Conservation (phyloP, 2,329 filamentous ascomycete genomes). For the Periconia sp. region DNA sequence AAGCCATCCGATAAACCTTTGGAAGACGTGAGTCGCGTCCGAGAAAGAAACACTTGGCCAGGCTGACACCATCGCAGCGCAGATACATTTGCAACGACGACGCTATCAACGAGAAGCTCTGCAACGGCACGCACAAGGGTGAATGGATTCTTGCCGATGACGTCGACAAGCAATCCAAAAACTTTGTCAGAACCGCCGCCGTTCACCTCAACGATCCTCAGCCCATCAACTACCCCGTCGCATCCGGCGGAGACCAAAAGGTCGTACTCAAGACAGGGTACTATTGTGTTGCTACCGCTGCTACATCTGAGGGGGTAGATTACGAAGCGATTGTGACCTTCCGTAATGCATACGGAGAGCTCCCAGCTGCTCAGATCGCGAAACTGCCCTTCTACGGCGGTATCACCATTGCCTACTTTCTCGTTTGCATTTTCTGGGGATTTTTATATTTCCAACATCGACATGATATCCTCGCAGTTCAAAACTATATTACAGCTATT, state of each 20-base stretch:
- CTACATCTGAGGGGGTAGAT: constrained; percentile 63
- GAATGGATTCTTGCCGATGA: constrained; percentile 81
- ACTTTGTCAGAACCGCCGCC: constrained; percentile 75
- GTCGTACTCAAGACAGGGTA: constrained; percentile 74
- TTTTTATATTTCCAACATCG: constrained; percentile 95
- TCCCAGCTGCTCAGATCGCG: constrained; percentile 91
- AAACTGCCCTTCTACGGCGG: constrained; percentile 97
- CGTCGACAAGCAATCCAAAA: constrained; percentile 70
- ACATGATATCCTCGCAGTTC: constrained; percentile 90
- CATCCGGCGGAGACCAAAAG: constrained; percentile 38
- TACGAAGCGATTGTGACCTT: constrained; percentile 87
- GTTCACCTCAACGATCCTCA: constrained; percentile 76
- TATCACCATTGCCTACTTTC: constrained; percentile 88
- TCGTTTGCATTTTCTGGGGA: constrained; percentile 85
- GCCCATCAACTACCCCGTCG: constrained; percentile 78
- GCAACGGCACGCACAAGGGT: constrained; percentile 76
- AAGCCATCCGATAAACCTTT: constrained; percentile 49
- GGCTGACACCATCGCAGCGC: constrained; percentile 48
- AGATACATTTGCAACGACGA: constrained; percentile 76
- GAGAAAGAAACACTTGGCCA: neutral
- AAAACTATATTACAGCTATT: constrained; percentile 99
- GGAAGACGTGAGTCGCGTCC: constrained; percentile 24
- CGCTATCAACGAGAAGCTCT: constrained; percentile 68
- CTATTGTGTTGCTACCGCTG: constrained; percentile 85
- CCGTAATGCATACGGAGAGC: constrained; percentile 92